Evolutionary conservation across 2,329 filamentous ascomycete species (phyloP), one percentile per base, ranked within the genome.

Genomic region (Chrysoporthe deuterocubensis): DNA sequence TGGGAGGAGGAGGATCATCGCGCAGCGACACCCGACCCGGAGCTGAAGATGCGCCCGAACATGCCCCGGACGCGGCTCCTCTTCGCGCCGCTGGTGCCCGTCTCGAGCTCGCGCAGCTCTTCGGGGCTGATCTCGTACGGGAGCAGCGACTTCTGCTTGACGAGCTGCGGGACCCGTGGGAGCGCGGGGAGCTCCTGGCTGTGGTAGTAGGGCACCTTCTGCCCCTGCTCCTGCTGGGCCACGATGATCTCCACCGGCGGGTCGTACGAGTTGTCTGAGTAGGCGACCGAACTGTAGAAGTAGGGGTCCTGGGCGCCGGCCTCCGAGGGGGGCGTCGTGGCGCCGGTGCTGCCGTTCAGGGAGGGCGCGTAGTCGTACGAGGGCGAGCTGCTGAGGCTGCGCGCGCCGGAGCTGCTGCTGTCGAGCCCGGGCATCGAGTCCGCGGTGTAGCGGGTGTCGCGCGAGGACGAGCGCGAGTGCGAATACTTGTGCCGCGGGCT

Each of bases 91-190:
- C 85, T 85, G 58, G 78, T 76, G 52, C 77, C 80, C 61, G 85
- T 81, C 69, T 86, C 82, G 57, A 85, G 74, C 67, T 82, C 80
- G 69, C 81, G 81, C 68, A 87, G 81, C 68, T 87, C 82, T 37
- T 87, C 84, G 44, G 78, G 73, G 69, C 81, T 82, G 72, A 87
- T 85, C 77, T 88, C 85, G 76, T 87, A 88, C 6, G 85, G 84
- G 4, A 87, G 82, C 71, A 83, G 73, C 2, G 68, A 68, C 62
- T 60, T 68, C 65, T 73, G 71, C 71, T 75, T 73, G 61, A 44
- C 64, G 69, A 70, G 62, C 21, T 64, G 62, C 11, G 58, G 62
- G 21, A 65, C 54, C 59, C 57, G 65, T 13, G 43, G 69, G 48
- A 66, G 52, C 46, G 76, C 32, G 73, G 72, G 67, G 46, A 70